These are phyloP conservation scores for Leishmania tarentolae DNA, from an alignment of 208 protist species.

Conservation along the genomic window DNA sequence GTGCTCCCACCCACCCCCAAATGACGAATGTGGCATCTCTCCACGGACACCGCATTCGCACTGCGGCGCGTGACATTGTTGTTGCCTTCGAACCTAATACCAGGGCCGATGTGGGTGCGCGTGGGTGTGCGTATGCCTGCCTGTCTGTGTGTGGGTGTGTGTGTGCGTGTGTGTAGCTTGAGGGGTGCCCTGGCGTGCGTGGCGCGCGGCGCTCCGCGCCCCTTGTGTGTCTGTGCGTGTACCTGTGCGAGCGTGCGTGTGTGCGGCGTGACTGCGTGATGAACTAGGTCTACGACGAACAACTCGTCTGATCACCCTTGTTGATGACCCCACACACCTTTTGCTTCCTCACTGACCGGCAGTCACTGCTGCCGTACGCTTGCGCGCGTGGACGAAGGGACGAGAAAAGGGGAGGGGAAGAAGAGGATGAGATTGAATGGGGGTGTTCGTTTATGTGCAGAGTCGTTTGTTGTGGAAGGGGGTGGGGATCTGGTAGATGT, in stretches of 20 bases:
- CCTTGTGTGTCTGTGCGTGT: not conserved
- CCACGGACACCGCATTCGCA: slow-evolving; percentile 21
- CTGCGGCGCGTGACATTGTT: slow-evolving; percentile 19
- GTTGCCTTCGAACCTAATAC: slow-evolving; percentile 32
- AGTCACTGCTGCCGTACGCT: not conserved
- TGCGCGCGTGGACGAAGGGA: not conserved
- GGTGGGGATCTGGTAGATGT: too few species aligned
- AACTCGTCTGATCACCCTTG: slow-evolving; percentile 27
- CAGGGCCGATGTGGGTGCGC: slow-evolving; percentile 6
- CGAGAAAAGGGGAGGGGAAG: too few species aligned
- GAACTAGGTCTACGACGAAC: slow-evolving; percentile 3
- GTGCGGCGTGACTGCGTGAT: slow-evolving; percentile 24
- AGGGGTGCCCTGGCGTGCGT: not conserved
- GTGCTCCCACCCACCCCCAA: not conserved
- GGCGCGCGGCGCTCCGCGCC: not conserved
- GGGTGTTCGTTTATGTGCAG: too few species aligned
- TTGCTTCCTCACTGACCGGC: slow-evolving; percentile 38
- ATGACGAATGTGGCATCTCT: slow-evolving; percentile 26
- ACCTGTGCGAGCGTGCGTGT: not conserved
- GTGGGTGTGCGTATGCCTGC: too few species aligned
- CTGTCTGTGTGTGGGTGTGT: too few species aligned
- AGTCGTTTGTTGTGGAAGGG: too few species aligned
- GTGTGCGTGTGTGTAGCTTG: slow-evolving; percentile 5
- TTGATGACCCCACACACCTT: slow-evolving; percentile 28
- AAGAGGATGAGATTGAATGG: too few species aligned